A percentile compares a stretch with the other conserved stretches of the same genome.
Conservation (phyloP, 768 basidiomycete genomes). For the Suillus weaverae region DNA sequence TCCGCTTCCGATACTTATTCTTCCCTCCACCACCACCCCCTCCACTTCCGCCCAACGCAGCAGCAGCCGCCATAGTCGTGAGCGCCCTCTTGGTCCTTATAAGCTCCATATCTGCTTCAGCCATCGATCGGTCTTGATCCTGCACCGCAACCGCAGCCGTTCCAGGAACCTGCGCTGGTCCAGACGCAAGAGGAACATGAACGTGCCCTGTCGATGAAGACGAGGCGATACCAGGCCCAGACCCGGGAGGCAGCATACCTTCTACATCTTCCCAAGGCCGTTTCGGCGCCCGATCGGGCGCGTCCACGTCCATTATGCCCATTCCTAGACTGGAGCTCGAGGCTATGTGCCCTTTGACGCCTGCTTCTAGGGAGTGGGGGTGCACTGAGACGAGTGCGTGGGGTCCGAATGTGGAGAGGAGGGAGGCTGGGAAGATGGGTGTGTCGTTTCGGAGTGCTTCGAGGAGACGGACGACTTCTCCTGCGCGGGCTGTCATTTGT, state of each 20-base stretch:
- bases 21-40: conserved; percentile 41
- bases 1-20: conserved; percentile 82
- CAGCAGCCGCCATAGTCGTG: conserved; percentile 58
- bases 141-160: background rate
- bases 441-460: conserved; percentile 36
- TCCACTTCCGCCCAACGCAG: conserved; percentile 39
- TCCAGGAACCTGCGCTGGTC: background rate
- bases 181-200: background rate
- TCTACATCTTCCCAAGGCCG: conserved; percentile 74
- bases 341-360: background rate
- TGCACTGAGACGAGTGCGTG: conserved; percentile 13
- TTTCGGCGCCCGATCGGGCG: conserved; percentile 64
- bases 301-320: conserved; percentile 25
- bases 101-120: conserved; percentile 83
- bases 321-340: conserved; percentile 3
- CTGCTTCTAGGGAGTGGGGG: conserved; percentile 4
- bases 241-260: conserved; percentile 25
- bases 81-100: conserved; percentile 79
- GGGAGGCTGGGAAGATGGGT: conserved; percentile 17
- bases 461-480: conserved; percentile 65
- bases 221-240: background rate
- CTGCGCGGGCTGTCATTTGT: conserved; percentile 70
- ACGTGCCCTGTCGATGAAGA: background rate
- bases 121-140: conserved; percentile 54
- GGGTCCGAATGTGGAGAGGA: conserved; percentile 19